Percentiles rank a stretch among this genome's conserved stretches.
These are phyloP conservation scores for Funneliformis caledonium DNA, from an alignment of 371 early-diverging fungal species.

Conservation along the genomic window DNA sequence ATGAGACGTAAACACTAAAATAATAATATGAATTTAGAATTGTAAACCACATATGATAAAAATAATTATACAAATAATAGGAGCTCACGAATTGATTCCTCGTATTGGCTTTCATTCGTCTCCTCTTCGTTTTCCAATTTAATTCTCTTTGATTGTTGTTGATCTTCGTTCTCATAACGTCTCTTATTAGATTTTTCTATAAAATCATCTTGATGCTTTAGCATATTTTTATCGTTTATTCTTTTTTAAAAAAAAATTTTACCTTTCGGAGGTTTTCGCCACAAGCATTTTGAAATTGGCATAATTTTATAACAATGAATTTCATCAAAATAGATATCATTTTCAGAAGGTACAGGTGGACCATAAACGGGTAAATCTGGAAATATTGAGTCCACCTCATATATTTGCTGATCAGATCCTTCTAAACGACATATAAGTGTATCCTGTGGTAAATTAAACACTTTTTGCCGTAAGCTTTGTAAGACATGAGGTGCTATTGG, in stretches of 20 bases:
- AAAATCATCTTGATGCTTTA: too few relatives aligned
- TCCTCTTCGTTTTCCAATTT: neutral
- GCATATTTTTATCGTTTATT: too few relatives aligned
- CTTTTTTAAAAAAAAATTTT: neutral
- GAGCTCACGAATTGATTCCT: neutral
- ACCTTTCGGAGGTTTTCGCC: neutral
- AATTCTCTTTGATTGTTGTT: neutral
- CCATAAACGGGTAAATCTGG: slow-evolving; percentile 16
- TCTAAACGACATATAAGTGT: slow-evolving; percentile 4
- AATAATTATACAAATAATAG: too few relatives aligned
- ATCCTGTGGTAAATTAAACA: slow-evolving; percentile 1
- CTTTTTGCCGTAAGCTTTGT: slow-evolving; percentile 11
- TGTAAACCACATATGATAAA: neutral
- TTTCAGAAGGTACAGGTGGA: neutral
- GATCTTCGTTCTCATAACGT: neutral
- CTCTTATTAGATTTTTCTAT: neutral
- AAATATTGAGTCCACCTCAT: slow-evolving; percentile 14
- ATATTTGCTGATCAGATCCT: slow-evolving; percentile 1
- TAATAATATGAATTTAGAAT: neutral
- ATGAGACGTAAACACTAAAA: slow-evolving; percentile 18
- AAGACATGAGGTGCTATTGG: slow-evolving; percentile 12
- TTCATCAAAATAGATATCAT: slow-evolving; percentile 17
- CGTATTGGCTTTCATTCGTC: neutral
- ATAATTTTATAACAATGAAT: slow-evolving; percentile 11
- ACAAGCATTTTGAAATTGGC: slow-evolving; percentile 18